Conservation (phyloP, 192 early-diverging fungal species). For the Podila epicladia region DNA sequence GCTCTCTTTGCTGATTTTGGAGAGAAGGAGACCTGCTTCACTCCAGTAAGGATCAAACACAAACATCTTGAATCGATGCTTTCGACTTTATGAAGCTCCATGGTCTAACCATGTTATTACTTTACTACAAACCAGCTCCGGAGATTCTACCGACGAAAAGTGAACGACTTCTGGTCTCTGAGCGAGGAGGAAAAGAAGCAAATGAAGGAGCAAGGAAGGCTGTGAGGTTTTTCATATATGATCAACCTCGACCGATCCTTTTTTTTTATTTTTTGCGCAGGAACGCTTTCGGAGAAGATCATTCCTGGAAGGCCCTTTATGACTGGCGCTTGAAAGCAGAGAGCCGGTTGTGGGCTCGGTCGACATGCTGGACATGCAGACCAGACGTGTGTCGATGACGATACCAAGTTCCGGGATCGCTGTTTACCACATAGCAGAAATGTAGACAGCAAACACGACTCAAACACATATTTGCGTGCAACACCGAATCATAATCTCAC, state of each 20-base stretch:
- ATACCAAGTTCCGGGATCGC: neutral
- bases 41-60: constrained; percentile 21
- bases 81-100: neutral
- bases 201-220: constrained; percentile 48
- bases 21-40: constrained; percentile 42
- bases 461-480: too few relatives aligned
- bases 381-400: neutral
- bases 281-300: too few relatives aligned
- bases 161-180: constrained; percentile 42
- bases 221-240: constrained; percentile 5
- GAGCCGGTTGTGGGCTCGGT: neutral
- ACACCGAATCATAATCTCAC: too few relatives aligned
- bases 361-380: neutral
- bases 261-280: too few relatives aligned
- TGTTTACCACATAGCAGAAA: neutral
- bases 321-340: neutral
- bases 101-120: neutral
- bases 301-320: too few relatives aligned
- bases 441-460: too few relatives aligned
- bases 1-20: constrained; percentile 47
- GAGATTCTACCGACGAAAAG: constrained; percentile 29
- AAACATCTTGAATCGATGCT: neutral
- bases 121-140: constrained; percentile 14
- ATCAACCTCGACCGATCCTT: too few relatives aligned
- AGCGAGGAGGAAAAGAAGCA: constrained; percentile 52